Evolutionary conservation across 768 basidiomycete species (phyloP).

Genomic region (Chalciporus pseudorubinellus): DNA sequence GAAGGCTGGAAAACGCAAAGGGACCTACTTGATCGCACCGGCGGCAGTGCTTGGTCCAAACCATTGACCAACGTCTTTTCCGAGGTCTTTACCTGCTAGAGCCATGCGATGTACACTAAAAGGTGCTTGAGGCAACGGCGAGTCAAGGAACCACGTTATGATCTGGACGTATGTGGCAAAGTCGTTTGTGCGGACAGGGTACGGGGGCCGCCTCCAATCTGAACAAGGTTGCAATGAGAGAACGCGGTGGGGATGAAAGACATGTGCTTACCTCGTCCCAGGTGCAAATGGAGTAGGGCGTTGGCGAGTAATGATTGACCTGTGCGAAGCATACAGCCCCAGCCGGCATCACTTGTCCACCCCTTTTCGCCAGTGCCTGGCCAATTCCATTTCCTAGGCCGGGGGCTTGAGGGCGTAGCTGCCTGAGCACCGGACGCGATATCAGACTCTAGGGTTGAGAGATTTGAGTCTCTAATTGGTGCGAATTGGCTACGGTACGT

Average conservation of each 20-base stretch:
- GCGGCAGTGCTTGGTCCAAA: conserved; percentile 98
- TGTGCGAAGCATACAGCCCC: conserved; percentile 91
- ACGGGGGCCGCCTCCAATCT: conserved; percentile 85
- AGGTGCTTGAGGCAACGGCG: conserved; percentile 76
- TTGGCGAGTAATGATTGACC: conserved; percentile 84
- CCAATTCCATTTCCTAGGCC: conserved; percentile 61
- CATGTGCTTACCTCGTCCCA: conserved; percentile 59
- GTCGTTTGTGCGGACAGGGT: conserved; percentile 54
- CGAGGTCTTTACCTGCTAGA: conserved; percentile 88
- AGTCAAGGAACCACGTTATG: conserved; percentile 93
- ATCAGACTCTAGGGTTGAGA: conserved; percentile 42
- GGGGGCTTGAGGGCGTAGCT: conserved; percentile 41
- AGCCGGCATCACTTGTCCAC: conserved; percentile 82
- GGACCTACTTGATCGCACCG: conserved; percentile 81
- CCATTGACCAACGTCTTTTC: conserved; percentile 96
- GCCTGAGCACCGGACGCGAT: conserved; percentile 30
- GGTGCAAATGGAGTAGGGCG: conserved; percentile 69
- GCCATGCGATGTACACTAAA: conserved; percentile 98
- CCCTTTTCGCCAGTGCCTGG: conserved; percentile 64
- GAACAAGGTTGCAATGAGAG: conserved; percentile 11
- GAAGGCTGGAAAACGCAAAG: neutral
- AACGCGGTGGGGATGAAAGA: neutral
- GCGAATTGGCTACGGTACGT: conserved; percentile 89
- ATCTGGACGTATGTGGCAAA: conserved; percentile 90
- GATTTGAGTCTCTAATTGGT: conserved; percentile 68